phyloP scores from a whole-genome alignment of 1,284 basidiomycete species.

The Mycosarcoma maydis region DNA sequence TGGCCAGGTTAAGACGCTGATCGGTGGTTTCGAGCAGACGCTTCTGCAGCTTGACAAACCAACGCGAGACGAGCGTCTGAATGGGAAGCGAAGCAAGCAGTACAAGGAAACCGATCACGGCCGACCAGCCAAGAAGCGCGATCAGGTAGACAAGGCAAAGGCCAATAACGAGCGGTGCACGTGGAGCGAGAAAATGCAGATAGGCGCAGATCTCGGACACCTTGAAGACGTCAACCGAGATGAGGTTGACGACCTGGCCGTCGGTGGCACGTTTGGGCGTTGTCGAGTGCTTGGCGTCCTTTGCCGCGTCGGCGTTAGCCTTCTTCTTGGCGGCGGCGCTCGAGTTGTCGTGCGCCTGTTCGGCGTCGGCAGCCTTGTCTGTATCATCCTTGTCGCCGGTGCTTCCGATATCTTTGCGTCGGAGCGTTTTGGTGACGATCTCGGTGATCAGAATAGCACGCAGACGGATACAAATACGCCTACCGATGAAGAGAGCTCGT shows the following conservation, averaged over 20 bases:
- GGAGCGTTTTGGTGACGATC: slow-evolving; percentile 71
- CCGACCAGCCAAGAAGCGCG: slow-evolving; percentile 70
- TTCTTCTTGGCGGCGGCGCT: slow-evolving; percentile 28
- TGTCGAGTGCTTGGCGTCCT: slow-evolving; percentile 12
- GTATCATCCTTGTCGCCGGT: slow-evolving; percentile 35
- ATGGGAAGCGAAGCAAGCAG: slow-evolving; percentile 61
- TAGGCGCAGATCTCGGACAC: slow-evolving; percentile 54
- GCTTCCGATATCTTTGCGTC: slow-evolving; percentile 68
- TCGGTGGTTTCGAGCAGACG: slow-evolving; percentile 71
- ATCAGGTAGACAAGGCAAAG: slow-evolving; percentile 70
- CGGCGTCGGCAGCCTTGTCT: slow-evolving; percentile 18
- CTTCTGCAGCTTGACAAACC: slow-evolving; percentile 70
- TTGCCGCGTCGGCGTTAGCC: slow-evolving; percentile 12
- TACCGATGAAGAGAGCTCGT: slow-evolving; percentile 70
- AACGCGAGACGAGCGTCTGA: slow-evolving; percentile 67
- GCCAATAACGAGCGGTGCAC: slow-evolving; percentile 70
- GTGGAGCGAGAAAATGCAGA: slow-evolving; percentile 67
- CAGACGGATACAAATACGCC: slow-evolving; percentile 68
- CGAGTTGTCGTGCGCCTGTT: slow-evolving; percentile 21
- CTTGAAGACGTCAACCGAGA: slow-evolving; percentile 71
- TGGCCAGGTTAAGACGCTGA: slow-evolving; percentile 70
- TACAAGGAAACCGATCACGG: slow-evolving; percentile 66
- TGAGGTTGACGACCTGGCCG: slow-evolving; percentile 72
- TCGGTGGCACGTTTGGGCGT: slow-evolving; percentile 66
- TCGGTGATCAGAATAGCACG: slow-evolving; percentile 71